A percentile compares a stretch with the other conserved stretches of the same genome.
These are phyloP conservation scores for Monosporascus sp. DNA, from an alignment of 2,329 filamentous ascomycete species.

Conservation along the genomic window DNA sequence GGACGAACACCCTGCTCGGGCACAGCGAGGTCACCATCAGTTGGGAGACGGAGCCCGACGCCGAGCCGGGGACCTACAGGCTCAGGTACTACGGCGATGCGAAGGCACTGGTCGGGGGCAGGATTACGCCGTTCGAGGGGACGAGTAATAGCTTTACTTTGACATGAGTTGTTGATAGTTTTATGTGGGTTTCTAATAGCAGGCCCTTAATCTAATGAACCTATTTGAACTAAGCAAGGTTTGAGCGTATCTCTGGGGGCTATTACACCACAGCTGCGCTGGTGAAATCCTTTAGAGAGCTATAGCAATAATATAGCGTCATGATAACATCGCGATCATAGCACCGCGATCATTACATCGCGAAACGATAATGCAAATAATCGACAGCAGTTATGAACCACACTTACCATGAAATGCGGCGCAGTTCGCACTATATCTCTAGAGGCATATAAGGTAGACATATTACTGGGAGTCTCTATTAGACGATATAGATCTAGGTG, in stretches of 20 bases:
- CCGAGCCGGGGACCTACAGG: constrained; percentile 64
- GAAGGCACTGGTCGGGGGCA: constrained; percentile 57
- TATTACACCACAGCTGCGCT: too few relatives aligned
- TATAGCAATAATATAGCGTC: too few relatives aligned
- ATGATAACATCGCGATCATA: too few relatives aligned
- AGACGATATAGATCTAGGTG: background rate
- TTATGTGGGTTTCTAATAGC: background rate
- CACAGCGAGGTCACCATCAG: constrained; percentile 72
- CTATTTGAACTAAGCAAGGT: background rate
- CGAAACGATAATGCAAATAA: too few relatives aligned
- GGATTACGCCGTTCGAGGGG: constrained; percentile 65
- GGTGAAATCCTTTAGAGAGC: too few relatives aligned
- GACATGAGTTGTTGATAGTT: constrained; percentile 8
- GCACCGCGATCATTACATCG: too few relatives aligned
- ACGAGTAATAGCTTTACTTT: constrained; percentile 51
- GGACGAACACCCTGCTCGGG: constrained; percentile 63
- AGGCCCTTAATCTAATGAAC: background rate
- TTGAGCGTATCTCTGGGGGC: background rate
- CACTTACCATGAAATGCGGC: background rate
- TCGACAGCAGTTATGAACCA: too few relatives aligned
- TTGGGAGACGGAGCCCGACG: constrained; percentile 69
- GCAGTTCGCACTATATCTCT: background rate
- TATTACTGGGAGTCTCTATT: background rate
- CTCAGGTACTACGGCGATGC: constrained; percentile 80
- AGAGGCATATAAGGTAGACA: background rate